phyloP scores from a whole-genome alignment of 768 basidiomycete species.

The Suillus bovinus region DNA sequence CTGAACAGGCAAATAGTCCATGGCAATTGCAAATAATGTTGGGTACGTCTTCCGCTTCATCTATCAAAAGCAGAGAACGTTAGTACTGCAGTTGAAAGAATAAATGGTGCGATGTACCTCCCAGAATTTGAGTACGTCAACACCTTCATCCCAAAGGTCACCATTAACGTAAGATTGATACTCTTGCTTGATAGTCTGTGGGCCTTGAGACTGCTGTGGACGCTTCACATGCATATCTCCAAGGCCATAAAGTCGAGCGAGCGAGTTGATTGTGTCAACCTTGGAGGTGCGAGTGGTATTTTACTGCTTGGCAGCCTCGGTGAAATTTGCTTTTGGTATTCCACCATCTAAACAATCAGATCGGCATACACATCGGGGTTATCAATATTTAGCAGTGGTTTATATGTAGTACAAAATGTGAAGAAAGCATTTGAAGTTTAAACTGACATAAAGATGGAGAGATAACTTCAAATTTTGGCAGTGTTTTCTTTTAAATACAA shows the following conservation, averaged over 20 bases:
- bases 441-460: too few species aligned
- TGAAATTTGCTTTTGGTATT: background rate
- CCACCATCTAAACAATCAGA: background rate
- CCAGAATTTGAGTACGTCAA: background rate
- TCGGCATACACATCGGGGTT: too few species aligned
- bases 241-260: too few species aligned
- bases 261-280: background rate
- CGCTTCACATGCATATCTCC: too few species aligned
- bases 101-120: background rate
- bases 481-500: too few species aligned
- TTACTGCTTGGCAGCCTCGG: background rate
- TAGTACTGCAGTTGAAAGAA: slow-evolving; percentile 1
- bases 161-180: slow-evolving; percentile 1
- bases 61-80: background rate
- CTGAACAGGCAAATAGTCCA: slow-evolving; percentile 14
- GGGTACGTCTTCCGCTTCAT: background rate
- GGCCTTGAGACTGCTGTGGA: background rate
- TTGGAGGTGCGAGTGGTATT: background rate
- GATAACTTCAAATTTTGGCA: too few species aligned
- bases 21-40: slow-evolving; percentile 1
- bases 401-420: too few species aligned
- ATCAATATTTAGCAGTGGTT: too few species aligned
- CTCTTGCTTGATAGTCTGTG: background rate
- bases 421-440: too few species aligned
- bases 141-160: background rate